These are phyloP conservation scores for Firmiana major DNA, from an alignment of 345 rosid genomes.

Conservation along the genomic window DNA sequence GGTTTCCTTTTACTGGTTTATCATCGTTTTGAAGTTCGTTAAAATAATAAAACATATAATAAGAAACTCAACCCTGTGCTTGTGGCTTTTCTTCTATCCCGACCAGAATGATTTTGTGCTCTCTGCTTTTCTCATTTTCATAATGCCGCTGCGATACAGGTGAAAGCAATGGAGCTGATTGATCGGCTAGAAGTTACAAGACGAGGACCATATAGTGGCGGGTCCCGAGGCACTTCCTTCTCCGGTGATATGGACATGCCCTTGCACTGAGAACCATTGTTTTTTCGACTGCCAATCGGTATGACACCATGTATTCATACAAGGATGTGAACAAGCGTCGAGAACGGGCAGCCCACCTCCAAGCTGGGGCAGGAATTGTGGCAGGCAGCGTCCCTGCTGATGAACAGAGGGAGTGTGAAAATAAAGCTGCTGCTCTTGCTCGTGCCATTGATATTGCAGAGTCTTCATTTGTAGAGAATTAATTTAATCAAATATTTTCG, in stretches of 20 bases:
- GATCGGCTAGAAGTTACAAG: slow-evolving; percentile 76
- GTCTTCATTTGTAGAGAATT: slow-evolving; percentile 62
- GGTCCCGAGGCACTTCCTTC: slow-evolving; percentile 87
- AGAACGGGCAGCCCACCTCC: slow-evolving; percentile 87
- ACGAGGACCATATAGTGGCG: slow-evolving; percentile 85
- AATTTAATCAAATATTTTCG: background rate
- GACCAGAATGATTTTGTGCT: background rate
- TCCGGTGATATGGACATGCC: slow-evolving; percentile 89
- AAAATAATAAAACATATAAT: background rate
- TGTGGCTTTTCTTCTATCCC: background rate
- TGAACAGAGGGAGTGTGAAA: slow-evolving; percentile 89
- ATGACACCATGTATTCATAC: slow-evolving; percentile 78
- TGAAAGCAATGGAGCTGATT: slow-evolving; percentile 93
- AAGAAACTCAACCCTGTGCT: background rate
- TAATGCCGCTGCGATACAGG: slow-evolving; percentile 39
- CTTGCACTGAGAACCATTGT: slow-evolving; percentile 76
- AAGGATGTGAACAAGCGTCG: slow-evolving; percentile 57
- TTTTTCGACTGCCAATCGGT: slow-evolving; percentile 61
- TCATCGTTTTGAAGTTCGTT: background rate
- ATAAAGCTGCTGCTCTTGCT: slow-evolving; percentile 88
- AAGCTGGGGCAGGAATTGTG: slow-evolving; percentile 90
- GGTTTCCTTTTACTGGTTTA: background rate
- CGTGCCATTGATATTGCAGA: slow-evolving; percentile 94
- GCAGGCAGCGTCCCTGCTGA: slow-evolving; percentile 90
- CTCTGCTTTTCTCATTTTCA: background rate